phyloP scores from a whole-genome alignment of 257 asterid species.

The Solanum pinnatisectum region DNA sequence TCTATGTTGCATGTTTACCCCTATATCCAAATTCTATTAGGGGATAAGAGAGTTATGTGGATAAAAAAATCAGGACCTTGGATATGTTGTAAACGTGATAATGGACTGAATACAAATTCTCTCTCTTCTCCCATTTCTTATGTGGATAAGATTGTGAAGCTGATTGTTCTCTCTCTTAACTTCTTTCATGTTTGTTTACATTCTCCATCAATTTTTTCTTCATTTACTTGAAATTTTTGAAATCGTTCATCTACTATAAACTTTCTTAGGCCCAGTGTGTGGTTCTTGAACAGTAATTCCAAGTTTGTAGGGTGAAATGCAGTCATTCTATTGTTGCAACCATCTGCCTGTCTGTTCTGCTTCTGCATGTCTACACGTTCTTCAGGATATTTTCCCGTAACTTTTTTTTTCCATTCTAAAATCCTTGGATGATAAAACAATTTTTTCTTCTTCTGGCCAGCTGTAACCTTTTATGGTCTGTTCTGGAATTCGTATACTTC shows the following conservation, averaged over 20 bases:
- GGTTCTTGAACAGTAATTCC: neutral
- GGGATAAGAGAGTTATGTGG: neutral
- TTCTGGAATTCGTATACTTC: neutral
- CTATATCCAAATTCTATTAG: neutral
- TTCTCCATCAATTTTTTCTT: neutral
- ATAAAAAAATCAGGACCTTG: neutral
- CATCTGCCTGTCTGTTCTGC: neutral
- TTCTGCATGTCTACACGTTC: neutral
- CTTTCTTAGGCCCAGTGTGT: neutral
- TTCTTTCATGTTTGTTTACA: neutral
- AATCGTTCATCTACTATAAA: neutral
- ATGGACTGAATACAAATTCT: neutral
- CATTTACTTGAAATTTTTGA: neutral
- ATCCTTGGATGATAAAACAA: neutral
- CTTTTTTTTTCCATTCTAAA: neutral
- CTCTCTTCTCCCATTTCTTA: neutral
- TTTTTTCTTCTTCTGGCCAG: neutral
- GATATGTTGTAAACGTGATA: neutral
- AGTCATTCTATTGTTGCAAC: neutral
- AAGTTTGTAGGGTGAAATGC: neutral
- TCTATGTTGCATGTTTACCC: neutral
- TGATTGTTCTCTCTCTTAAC: neutral
- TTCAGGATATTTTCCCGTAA: neutral
- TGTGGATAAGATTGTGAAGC: neutral
- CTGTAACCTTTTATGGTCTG: neutral